These are phyloP conservation scores for Kuraishia hungarica DNA, from an alignment of 805 yeast genomes.

Conservation along the genomic window DNA sequence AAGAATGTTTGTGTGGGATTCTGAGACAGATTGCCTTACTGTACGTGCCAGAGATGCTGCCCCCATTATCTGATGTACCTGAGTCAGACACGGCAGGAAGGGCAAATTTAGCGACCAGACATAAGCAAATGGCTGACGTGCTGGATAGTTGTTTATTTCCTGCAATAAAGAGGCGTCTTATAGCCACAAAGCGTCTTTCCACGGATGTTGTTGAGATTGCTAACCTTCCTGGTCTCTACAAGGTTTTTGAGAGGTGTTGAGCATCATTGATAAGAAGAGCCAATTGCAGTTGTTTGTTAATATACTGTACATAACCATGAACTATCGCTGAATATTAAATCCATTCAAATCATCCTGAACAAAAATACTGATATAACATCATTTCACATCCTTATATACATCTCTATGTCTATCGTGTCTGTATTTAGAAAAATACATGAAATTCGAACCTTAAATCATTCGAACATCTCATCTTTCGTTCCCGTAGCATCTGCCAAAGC, in stretches of 20 bases:
- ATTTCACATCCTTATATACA: conserved; percentile 4
- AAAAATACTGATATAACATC: conserved; percentile 3
- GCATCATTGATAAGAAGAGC: too few species aligned
- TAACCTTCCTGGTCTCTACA: conserved; percentile 82
- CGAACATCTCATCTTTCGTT: conserved; percentile 5
- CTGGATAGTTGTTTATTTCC: conserved; percentile 64
- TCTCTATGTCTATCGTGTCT: conserved; percentile 5
- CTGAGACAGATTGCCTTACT: conserved; percentile 62
- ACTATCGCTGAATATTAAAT: neutral
- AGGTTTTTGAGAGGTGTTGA: conserved; percentile 87
- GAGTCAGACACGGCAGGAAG: conserved; percentile 12
- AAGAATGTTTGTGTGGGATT: conserved; percentile 57
- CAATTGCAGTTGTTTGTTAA: too few species aligned
- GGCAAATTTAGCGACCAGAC: conserved; percentile 15
- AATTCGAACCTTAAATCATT: neutral
- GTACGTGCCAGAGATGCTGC: conserved; percentile 55
- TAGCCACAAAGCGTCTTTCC: conserved; percentile 50
- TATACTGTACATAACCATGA: neutral
- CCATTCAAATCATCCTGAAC: neutral
- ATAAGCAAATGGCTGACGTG: conserved; percentile 17
- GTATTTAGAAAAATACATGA: neutral
- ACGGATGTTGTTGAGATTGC: conserved; percentile 76
- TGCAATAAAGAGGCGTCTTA: conserved; percentile 45
- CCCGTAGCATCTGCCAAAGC: conserved; percentile 29
- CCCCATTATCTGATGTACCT: conserved; percentile 9